These are phyloP conservation scores for Heliamphora exappendiculata DNA, from an alignment of 148 eudicot species.

Conservation along the genomic window DNA sequence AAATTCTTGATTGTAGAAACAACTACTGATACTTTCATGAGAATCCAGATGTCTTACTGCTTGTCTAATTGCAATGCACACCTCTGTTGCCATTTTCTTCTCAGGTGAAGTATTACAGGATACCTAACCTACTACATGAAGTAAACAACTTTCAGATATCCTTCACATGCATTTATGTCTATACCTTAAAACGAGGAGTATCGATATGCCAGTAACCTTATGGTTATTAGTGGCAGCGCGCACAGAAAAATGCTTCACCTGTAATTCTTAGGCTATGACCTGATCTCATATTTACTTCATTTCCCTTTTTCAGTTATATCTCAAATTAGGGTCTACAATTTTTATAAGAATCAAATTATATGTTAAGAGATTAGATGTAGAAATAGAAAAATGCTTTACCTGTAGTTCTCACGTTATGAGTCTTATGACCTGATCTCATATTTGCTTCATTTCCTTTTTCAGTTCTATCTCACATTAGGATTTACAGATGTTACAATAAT, in stretches of 20 bases:
- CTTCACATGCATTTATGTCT: neutral
- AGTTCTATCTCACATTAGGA: neutral
- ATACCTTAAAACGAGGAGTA: neutral
- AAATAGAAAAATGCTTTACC: too few species aligned
- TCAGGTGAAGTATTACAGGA: constrained; percentile 92
- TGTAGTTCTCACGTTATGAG: too few species aligned
- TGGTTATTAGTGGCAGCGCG: neutral
- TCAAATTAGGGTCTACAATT: too few species aligned
- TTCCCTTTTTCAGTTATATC: neutral
- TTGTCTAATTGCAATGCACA: constrained; percentile 95
- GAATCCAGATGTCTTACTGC: constrained; percentile 40
- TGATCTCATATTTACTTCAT: neutral
- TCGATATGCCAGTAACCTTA: neutral
- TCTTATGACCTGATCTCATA: too few species aligned
- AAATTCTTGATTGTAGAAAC: neutral
- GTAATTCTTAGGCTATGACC: neutral
- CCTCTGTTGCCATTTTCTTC: constrained; percentile 95
- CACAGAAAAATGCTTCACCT: neutral
- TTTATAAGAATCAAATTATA: too few species aligned
- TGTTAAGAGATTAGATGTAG: too few species aligned
- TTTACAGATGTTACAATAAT: neutral
- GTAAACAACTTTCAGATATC: neutral
- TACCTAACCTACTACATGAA: constrained; percentile 75
- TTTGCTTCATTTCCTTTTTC: too few species aligned
- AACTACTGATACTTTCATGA: neutral